Evolutionary conservation across 148 eudicot genomes (phyloP).

Genomic region (Polygonum aviculare): DNA sequence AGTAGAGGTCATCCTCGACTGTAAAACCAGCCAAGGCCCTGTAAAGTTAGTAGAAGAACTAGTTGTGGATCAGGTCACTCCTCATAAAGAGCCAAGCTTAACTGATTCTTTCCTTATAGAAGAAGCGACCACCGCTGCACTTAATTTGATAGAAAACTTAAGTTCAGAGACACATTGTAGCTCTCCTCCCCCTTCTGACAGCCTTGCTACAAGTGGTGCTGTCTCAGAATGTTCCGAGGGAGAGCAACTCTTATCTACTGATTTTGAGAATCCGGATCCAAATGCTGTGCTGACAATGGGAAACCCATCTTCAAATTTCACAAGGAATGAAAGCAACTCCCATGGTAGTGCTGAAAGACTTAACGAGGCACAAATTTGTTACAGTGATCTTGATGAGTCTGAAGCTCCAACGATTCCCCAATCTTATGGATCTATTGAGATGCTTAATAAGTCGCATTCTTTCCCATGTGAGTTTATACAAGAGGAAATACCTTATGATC

Average conservation of each 20-base stretch:
- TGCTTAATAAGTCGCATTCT: conserved; percentile 4
- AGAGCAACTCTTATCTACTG: neutral
- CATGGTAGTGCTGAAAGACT: conserved; percentile 3
- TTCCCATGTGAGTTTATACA: conserved; percentile 17
- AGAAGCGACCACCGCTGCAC: conserved; percentile 11
- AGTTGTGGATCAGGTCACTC: conserved; percentile 7
- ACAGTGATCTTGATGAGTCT: conserved; percentile 53
- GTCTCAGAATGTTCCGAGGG: neutral
- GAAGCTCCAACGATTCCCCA: conserved; percentile 15
- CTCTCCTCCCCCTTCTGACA: neutral
- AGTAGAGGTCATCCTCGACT: neutral
- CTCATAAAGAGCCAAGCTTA: neutral
- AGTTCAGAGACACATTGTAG: conserved; percentile 16
- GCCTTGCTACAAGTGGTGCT: neutral
- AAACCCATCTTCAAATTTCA: neutral
- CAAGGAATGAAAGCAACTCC: neutral
- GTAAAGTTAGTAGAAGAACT: conserved; percentile 8
- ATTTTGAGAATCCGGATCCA: neutral
- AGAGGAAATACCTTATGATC: conserved; percentile 15
- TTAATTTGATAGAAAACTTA: conserved; percentile 19
- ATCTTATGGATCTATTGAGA: conserved; percentile 15
- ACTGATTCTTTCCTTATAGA: neutral
- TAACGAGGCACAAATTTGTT: conserved; percentile 52
- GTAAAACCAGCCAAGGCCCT: conserved; percentile 9
- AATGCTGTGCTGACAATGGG: neutral